Conservation (phyloP, 495 filamentous ascomycete genomes). For the Aspergillus ellipticus region DNA sequence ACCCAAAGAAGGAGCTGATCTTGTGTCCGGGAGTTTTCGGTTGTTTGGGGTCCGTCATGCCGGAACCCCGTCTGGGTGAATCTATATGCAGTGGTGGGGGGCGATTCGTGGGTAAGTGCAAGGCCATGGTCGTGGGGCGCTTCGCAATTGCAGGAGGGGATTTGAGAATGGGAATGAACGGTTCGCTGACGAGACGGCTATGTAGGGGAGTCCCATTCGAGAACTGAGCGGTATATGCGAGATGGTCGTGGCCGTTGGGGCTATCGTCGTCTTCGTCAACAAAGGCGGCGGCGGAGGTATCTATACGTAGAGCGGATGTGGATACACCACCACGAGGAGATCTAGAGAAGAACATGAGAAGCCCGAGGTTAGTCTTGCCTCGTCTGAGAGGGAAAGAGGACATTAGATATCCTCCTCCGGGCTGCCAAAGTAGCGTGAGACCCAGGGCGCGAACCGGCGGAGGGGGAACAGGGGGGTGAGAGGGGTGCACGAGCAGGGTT, state of each 20-base stretch:
- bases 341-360: constrained; percentile 27
- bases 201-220: constrained; percentile 42
- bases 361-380: constrained; percentile 31
- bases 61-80: constrained; percentile 29
- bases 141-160: constrained; percentile 36
- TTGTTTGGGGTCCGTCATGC: constrained; percentile 33
- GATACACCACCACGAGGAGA: constrained; percentile 35
- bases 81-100: constrained; percentile 43
- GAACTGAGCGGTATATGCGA: constrained; percentile 35
- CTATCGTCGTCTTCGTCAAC: constrained; percentile 28
- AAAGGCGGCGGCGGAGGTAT: constrained; percentile 32
- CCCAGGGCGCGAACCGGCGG: constrained; percentile 7
- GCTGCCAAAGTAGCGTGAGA: not conserved
- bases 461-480: constrained; percentile 12
- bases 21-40: constrained; percentile 61
- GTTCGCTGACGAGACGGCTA: constrained; percentile 46
- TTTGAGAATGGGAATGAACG: constrained; percentile 41
- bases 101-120: constrained; percentile 33
- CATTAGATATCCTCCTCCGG: constrained; percentile 6
- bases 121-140: constrained; percentile 43
- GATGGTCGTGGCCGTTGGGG: constrained; percentile 24
- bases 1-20: constrained; percentile 67
- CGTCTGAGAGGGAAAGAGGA: constrained; percentile 4
- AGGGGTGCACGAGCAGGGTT: constrained; percentile 14
- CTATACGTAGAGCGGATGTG: constrained; percentile 33